Percentiles rank a stretch among this genome's conserved stretches.
phyloP scores from a whole-genome alignment of 1,284 basidiomycete species.

The Irpex lacteus region DNA sequence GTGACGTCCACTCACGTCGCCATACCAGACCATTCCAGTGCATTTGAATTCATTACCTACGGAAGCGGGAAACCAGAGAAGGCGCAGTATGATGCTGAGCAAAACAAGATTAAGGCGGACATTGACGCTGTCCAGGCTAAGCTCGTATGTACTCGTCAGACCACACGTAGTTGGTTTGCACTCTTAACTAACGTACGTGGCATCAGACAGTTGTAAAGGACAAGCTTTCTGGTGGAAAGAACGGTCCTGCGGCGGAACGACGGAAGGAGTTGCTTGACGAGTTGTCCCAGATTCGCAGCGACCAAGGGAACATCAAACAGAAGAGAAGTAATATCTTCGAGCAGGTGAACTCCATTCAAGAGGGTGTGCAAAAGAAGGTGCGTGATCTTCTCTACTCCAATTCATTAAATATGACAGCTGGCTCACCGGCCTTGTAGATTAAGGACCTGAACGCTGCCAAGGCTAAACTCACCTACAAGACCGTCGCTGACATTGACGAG shows the following conservation, averaged over 20 bases:
- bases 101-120: constrained; percentile 77
- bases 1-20: constrained; percentile 41
- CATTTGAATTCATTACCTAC: constrained; percentile 33
- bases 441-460: constrained; percentile 88
- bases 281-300: constrained; percentile 75
- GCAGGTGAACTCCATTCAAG: constrained; percentile 82
- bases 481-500: constrained; percentile 82
- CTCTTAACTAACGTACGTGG: too few relatives aligned
- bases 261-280: constrained; percentile 77
- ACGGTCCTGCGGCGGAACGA: constrained; percentile 65
- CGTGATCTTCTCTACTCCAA: constrained; percentile 12
- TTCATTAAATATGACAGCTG: constrained; percentile 6
- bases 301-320: constrained; percentile 81
- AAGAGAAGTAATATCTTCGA: constrained; percentile 78
- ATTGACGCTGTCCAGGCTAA: constrained; percentile 81
- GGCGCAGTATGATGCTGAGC: constrained; percentile 76
- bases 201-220: constrained; percentile 72
- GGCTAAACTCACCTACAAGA: constrained; percentile 83
- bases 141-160: constrained; percentile 54
- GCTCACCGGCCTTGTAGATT: constrained; percentile 45
- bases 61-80: constrained; percentile 75
- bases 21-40: constrained; percentile 37
- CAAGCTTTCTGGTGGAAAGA: constrained; percentile 70
- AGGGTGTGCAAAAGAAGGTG: constrained; percentile 83
- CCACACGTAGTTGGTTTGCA: background rate